Percentiles rank a stretch among this genome's conserved stretches.
Evolutionary conservation across 2,329 filamentous ascomycete genomes (phyloP).

Genomic region (Alternaria tenuissima): DNA sequence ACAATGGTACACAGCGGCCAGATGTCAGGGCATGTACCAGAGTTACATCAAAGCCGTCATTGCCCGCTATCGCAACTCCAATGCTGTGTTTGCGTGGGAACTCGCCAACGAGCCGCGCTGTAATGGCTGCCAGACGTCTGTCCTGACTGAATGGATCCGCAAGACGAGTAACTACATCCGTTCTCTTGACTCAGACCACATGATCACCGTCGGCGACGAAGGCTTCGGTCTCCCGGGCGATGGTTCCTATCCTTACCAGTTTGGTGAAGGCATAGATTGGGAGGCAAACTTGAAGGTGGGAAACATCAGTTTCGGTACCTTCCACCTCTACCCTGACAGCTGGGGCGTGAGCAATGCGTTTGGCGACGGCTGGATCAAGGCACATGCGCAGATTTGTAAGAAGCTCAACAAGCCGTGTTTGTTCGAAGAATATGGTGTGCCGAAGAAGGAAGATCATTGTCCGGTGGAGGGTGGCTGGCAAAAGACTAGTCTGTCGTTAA

Average conservation of each 20-base stretch:
- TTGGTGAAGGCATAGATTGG: slow-evolving; percentile 62
- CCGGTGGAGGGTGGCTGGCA: slow-evolving; percentile 43
- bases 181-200: slow-evolving; percentile 65
- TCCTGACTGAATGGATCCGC: slow-evolving; percentile 68
- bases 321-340: slow-evolving; percentile 61
- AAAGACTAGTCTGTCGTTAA: slow-evolving; percentile 33
- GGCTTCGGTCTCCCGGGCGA: slow-evolving; percentile 61
- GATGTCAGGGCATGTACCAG: slow-evolving; percentile 63
- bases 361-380: slow-evolving; percentile 58
- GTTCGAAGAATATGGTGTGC: slow-evolving; percentile 52
- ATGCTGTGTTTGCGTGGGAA: slow-evolving; percentile 73
- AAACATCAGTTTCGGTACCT: slow-evolving; percentile 65
- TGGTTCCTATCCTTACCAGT: slow-evolving; percentile 61
- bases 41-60: slow-evolving; percentile 68
- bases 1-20: slow-evolving; percentile 65
- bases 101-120: slow-evolving; percentile 73
- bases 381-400: slow-evolving; percentile 54
- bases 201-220: slow-evolving; percentile 71
- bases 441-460: slow-evolving; percentile 33
- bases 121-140: slow-evolving; percentile 64
- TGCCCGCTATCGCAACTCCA: slow-evolving; percentile 65
- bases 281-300: slow-evolving; percentile 60
- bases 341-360: slow-evolving; percentile 49
- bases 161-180: slow-evolving; percentile 69
- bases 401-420: slow-evolving; percentile 52